phyloP scores from a whole-genome alignment of 495 filamentous ascomycete species.

The Choiromyces venosus region DNA sequence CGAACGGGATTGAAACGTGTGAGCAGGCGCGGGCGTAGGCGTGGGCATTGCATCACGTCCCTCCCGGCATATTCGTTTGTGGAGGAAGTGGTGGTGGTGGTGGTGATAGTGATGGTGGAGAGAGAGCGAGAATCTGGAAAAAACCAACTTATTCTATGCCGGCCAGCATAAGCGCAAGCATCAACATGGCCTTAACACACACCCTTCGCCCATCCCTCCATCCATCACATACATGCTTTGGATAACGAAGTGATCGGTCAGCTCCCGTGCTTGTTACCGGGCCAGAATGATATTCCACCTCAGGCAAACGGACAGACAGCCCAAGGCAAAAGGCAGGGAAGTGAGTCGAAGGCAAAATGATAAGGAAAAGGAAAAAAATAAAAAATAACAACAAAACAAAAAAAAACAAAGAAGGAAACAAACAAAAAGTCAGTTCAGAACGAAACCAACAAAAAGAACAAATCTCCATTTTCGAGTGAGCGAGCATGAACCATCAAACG shows the following conservation, averaged over 20 bases:
- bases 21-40: background rate
- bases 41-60: conserved; percentile 2
- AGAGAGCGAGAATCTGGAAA: background rate
- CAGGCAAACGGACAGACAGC: no score
- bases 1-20: background rate
- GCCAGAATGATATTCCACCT: background rate
- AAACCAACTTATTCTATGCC: background rate
- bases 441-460: conserved; percentile 1
- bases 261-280: background rate
- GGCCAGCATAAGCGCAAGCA: background rate
- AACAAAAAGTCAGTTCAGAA: no score
- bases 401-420: no score
- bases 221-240: background rate
- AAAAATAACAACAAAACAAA: background rate
- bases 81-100: no score
- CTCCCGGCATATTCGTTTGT: background rate
- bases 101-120: no score
- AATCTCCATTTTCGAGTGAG: background rate
- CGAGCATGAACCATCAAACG: background rate
- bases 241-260: conserved; percentile 1
- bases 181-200: background rate
- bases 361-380: background rate
- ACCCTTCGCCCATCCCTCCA: background rate
- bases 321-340: no score
- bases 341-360: no score